A percentile compares a stretch with the other conserved stretches of the same genome.
phyloP scores from a whole-genome alignment of 305 asterid species.

The Solanum chacoense region DNA sequence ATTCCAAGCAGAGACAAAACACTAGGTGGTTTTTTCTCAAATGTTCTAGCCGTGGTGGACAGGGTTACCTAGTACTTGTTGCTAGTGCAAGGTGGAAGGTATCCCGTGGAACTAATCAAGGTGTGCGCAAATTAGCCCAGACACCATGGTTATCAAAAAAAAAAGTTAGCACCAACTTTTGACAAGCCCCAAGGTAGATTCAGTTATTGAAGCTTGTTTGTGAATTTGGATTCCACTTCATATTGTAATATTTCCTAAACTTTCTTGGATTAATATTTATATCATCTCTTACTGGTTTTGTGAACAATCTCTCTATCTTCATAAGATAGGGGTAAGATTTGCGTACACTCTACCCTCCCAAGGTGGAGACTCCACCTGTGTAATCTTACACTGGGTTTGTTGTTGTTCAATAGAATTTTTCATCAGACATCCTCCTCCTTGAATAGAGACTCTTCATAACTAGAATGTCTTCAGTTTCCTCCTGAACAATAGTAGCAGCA shows the following conservation, averaged over 20 bases:
- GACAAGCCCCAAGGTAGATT: not conserved
- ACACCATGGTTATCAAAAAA: not conserved
- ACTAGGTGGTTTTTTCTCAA: not conserved
- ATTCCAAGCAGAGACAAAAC: not conserved
- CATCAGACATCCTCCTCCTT: not conserved
- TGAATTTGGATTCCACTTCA: not conserved
- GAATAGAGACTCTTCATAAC: not conserved
- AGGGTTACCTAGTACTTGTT: not conserved
- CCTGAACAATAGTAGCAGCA: not conserved
- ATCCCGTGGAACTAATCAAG: not conserved
- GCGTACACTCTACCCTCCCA: not conserved
- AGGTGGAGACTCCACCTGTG: not conserved
- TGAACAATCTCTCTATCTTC: not conserved
- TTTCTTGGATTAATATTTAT: not conserved
- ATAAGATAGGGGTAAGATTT: not conserved
- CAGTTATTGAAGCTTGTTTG: not conserved
- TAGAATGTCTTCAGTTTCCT: not conserved
- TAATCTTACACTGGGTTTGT: not conserved
- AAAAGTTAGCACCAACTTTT: not conserved
- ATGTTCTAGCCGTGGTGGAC: not conserved
- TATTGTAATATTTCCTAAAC: not conserved
- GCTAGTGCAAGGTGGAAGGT: not conserved
- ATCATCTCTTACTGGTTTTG: not conserved
- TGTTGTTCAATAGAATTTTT: not conserved
- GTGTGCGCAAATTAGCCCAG: not conserved